phyloP scores from a whole-genome alignment of 1,284 basidiomycete species.

The Thelephora terrestris region DNA sequence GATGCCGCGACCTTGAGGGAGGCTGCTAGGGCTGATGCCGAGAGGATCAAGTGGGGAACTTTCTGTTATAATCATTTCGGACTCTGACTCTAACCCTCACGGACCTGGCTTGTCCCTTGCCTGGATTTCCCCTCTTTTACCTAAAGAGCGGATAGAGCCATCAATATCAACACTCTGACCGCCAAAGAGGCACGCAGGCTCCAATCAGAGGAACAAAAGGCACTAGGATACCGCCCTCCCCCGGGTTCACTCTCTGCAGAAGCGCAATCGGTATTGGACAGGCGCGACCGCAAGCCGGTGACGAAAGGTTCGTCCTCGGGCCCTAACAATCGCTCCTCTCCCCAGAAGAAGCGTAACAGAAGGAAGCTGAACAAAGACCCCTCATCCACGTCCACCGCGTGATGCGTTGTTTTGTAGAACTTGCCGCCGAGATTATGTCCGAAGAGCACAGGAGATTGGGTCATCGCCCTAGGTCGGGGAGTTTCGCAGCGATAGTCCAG shows the following conservation, averaged over 20 bases:
- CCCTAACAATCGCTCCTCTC: no score
- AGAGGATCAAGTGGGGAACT: conserved; percentile 16
- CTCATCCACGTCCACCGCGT: neutral
- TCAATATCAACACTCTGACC: conserved; percentile 11
- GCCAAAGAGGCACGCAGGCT: conserved; percentile 19
- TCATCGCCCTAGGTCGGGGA: conserved; percentile 14
- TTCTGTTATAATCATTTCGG: neutral
- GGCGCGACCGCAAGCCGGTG: conserved; percentile 12
- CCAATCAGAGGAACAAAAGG: conserved; percentile 25
- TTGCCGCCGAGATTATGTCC: conserved; percentile 13
- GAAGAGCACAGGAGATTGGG: conserved; percentile 16
- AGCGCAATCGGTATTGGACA: conserved; percentile 22
- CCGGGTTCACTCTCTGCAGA: conserved; percentile 23
- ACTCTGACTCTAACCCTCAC: conserved; percentile 3
- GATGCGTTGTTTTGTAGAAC: conserved; percentile 1
- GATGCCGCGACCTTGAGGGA: conserved; percentile 13
- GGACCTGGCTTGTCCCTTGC: conserved; percentile 1
- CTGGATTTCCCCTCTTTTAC: no score
- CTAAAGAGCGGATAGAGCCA: neutral
- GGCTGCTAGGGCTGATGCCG: conserved; percentile 17
- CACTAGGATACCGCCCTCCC: conserved; percentile 26
- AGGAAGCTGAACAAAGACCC: no score
- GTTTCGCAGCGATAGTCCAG: conserved; percentile 11
- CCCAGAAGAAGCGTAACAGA: no score
- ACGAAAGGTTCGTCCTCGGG: neutral